Percentiles rank a stretch among this genome's conserved stretches.
Conservation (phyloP, 169 alveolate genomes). For the Plasmodium billcollinsi region DNA sequence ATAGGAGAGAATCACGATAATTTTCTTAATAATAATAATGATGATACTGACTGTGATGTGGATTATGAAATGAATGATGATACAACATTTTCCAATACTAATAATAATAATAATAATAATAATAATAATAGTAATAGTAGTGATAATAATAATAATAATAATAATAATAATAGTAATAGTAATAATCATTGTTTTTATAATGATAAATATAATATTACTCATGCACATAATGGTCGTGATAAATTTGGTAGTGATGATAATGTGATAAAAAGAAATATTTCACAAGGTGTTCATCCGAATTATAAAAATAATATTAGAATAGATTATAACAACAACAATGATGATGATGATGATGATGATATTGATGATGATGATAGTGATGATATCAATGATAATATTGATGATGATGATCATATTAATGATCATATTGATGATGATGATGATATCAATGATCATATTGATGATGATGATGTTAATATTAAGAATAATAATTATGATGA, state of each 20-base stretch:
- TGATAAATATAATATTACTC: background rate
- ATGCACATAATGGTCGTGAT: background rate
- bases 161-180: background rate
- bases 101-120: background rate
- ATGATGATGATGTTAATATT: background rate
- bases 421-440: background rate
- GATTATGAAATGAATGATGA: background rate
- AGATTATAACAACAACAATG: background rate
- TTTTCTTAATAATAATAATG: background rate
- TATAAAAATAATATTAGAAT: background rate
- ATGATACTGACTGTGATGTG: background rate
- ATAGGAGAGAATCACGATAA: background rate
- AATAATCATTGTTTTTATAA: no score
- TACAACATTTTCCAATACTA: background rate
- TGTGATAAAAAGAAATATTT: no score
- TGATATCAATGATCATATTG: background rate
- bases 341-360: background rate
- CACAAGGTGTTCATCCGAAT: background rate
- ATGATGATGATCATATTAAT: background rate
- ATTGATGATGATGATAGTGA: no score
- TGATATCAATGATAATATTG: background rate
- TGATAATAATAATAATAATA: background rate
- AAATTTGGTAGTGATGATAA: background rate
- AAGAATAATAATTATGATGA: background rate
- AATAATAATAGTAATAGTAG: background rate